These are phyloP conservation scores for Syzygium grande DNA, from an alignment of 345 rosid genomes.

Conservation along the genomic window DNA sequence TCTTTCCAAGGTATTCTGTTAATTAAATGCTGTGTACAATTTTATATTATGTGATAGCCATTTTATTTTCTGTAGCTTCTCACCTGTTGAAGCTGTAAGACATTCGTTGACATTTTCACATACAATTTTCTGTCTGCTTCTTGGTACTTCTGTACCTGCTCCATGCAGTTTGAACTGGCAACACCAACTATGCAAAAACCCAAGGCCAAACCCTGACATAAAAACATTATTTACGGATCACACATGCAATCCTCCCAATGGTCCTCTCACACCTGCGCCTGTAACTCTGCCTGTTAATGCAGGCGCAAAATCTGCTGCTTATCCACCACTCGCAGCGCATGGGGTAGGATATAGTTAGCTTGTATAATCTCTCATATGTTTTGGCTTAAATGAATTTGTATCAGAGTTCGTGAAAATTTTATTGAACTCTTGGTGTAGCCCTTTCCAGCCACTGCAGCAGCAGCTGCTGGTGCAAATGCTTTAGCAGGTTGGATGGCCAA, in stretches of 20 bases:
- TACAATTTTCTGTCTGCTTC: background rate
- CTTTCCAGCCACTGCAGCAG: conserved; percentile 44
- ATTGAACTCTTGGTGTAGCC: conserved; percentile 18
- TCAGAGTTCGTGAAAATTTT: background rate
- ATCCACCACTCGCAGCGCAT: conserved; percentile 43
- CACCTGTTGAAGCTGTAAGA: background rate
- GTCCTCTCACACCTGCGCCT: conserved; percentile 56
- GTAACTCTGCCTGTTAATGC: conserved; percentile 34
- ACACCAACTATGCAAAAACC: conserved; percentile 82
- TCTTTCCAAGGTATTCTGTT: background rate
- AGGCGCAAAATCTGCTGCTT: conserved; percentile 41
- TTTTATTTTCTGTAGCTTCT: background rate
- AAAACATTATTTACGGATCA: conserved; percentile 76
- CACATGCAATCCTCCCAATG: conserved; percentile 52
- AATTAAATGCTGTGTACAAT: background rate
- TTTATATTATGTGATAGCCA: background rate
- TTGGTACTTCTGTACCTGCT: background rate
- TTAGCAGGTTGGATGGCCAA: conserved; percentile 87
- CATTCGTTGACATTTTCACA: background rate
- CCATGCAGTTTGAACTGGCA: conserved; percentile 79
- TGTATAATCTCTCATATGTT: background rate
- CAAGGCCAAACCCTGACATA: conserved; percentile 77
- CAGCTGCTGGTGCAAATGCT: conserved; percentile 60
- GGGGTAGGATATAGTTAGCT: conserved; percentile 31
- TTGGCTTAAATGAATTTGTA: background rate